These are phyloP conservation scores for Citrullus mucosospermus DNA, from an alignment of 306 rosid species.

Conservation along the genomic window DNA sequence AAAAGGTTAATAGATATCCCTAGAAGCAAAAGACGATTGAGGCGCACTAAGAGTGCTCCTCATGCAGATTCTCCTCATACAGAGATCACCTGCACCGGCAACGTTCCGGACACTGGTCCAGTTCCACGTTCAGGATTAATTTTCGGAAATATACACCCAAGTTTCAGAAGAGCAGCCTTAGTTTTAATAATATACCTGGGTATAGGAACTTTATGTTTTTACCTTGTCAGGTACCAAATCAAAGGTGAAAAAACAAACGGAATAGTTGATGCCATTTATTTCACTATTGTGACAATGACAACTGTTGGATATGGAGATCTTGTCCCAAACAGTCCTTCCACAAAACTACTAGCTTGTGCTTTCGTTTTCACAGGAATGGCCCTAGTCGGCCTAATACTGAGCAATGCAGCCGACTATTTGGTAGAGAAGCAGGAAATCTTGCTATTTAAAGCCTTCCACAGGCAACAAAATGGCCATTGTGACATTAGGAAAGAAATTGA, in stretches of 20 bases:
- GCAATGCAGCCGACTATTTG: constrained; percentile 31
- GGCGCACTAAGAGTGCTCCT: constrained; percentile 49
- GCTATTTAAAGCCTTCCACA: constrained; percentile 20
- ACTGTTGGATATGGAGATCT: constrained; percentile 48
- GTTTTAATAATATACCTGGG: constrained; percentile 22
- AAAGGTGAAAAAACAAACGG: constrained; percentile 27
- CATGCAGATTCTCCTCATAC: constrained; percentile 3
- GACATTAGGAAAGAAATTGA: constrained; percentile 14
- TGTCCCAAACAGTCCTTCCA: constrained; percentile 17
- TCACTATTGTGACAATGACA: constrained; percentile 44
- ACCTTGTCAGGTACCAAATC: constrained; percentile 24
- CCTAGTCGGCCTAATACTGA: constrained; percentile 18
- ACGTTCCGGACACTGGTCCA: neutral
- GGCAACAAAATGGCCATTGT: neutral
- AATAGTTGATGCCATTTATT: constrained; percentile 32
- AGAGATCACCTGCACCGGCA: neutral
- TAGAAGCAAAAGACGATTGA: constrained; percentile 19
- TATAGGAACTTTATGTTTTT: constrained; percentile 30
- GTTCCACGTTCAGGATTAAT: constrained; percentile 13
- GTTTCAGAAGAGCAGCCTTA: constrained; percentile 13
- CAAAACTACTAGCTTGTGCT: constrained; percentile 38
- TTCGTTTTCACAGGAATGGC: constrained; percentile 46
- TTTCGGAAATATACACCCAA: constrained; percentile 17
- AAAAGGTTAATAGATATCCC: constrained; percentile 6
- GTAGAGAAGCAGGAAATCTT: constrained; percentile 30